These are phyloP conservation scores for Vigna unguiculata DNA, from an alignment of 306 rosid species.

Conservation along the genomic window DNA sequence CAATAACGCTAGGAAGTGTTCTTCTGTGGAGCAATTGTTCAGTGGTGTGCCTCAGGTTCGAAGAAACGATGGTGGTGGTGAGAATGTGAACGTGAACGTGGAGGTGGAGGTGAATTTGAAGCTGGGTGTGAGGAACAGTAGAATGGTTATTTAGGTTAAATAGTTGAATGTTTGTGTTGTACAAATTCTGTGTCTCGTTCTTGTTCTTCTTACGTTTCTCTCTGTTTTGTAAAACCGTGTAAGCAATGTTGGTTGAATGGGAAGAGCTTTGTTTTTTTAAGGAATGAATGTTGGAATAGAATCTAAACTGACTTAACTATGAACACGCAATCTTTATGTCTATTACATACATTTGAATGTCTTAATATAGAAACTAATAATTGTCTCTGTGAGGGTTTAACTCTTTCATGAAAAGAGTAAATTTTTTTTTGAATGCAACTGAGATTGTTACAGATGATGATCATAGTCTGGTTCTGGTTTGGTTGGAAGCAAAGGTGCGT, in stretches of 20 bases:
- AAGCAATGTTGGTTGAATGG: background rate
- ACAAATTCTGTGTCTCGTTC: background rate
- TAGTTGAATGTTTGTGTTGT: background rate
- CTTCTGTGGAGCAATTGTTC: slow-evolving; percentile 70
- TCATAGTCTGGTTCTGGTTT: background rate
- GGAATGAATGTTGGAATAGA: background rate
- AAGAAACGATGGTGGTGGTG: background rate
- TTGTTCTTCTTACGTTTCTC: background rate
- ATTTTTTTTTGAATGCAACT: no score
- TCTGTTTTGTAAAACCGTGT: background rate
- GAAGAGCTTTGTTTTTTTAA: slow-evolving; percentile 5
- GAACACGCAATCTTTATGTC: no score
- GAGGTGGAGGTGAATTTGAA: background rate
- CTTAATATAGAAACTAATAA: background rate
- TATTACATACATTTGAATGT: no score
- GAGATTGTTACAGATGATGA: no score
- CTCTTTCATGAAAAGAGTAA: background rate
- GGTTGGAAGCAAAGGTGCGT: background rate
- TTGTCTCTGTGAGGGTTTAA: background rate
- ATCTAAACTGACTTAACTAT: background rate
- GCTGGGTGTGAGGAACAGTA: background rate
- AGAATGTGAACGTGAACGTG: background rate
- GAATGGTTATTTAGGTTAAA: slow-evolving; percentile 23
- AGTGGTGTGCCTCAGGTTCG: slow-evolving; percentile 50
- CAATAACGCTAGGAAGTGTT: slow-evolving; percentile 31